Evolutionary conservation across 257 asterid genomes (phyloP).

Genomic region (Gynochthodes officinalis): DNA sequence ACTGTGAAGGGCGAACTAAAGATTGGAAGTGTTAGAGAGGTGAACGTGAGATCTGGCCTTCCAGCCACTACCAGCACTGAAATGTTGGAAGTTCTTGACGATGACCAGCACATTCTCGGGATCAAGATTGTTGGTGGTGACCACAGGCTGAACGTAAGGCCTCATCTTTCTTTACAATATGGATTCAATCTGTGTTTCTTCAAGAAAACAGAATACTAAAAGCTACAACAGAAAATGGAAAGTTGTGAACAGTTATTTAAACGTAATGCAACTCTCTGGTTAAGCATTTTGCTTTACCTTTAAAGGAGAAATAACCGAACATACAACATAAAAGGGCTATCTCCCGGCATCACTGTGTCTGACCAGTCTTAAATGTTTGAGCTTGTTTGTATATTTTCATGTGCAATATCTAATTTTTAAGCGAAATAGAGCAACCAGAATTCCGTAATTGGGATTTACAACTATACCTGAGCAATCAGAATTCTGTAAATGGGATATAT

Average conservation of each 20-base stretch:
- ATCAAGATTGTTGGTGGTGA: slow-evolving; percentile 89
- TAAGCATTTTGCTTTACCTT: neutral
- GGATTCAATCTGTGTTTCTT: neutral
- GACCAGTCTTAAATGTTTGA: neutral
- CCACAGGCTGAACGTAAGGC: slow-evolving; percentile 74
- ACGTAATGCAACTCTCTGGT: neutral
- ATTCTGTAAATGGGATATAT: neutral
- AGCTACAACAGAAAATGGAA: neutral
- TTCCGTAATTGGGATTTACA: neutral
- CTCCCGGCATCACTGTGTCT: neutral
- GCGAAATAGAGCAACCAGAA: neutral
- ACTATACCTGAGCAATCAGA: neutral
- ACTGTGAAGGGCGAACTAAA: slow-evolving; percentile 59
- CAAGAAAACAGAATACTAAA: neutral
- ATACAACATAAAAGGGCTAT: neutral
- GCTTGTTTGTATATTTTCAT: neutral
- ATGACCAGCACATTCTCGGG: slow-evolving; percentile 72
- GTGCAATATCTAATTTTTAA: neutral
- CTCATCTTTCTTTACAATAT: neutral
- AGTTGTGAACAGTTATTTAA: neutral
- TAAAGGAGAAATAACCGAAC: neutral
- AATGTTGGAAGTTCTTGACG: slow-evolving; percentile 78
- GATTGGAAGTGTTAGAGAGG: slow-evolving; percentile 87
- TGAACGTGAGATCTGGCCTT: slow-evolving; percentile 89
- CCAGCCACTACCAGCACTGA: slow-evolving; percentile 97